Evolutionary conservation across 1,284 basidiomycete species (phyloP).

Genomic region (Pisolithus thermaeus): DNA sequence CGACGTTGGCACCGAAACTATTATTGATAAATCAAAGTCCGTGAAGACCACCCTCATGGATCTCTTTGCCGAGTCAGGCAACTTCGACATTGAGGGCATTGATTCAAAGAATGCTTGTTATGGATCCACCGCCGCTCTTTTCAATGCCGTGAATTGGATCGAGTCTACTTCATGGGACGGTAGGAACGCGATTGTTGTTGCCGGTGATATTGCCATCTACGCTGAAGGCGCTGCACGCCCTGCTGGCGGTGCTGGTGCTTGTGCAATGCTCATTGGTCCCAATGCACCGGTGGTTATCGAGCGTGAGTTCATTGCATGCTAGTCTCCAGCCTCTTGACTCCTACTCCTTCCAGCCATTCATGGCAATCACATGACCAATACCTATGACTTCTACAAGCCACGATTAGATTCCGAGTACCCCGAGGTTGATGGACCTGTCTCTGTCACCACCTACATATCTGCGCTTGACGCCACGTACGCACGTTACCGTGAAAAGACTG

Average conservation of each 20-base stretch:
- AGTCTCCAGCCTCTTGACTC: conserved; percentile 3
- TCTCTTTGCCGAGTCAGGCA: conserved; percentile 87
- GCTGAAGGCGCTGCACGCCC: conserved; percentile 94
- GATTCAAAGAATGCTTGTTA: conserved; percentile 99
- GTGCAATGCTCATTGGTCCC: conserved; percentile 93
- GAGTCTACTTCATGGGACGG: conserved; percentile 98
- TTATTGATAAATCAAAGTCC: conserved; percentile 99
- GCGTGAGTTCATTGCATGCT: conserved; percentile 59
- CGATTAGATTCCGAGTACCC: conserved; percentile 92
- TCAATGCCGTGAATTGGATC: conserved; percentile 97
- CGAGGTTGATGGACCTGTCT: conserved; percentile 95
- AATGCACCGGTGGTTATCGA: conserved; percentile 93
- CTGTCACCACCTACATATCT: conserved; percentile 92
- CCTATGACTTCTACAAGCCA: conserved; percentile 98
- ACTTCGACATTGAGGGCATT: conserved; percentile 97
- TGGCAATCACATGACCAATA: conserved; percentile 97
- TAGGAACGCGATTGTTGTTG: conserved; percentile 95
- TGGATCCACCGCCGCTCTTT: conserved; percentile 95
- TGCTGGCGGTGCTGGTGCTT: conserved; percentile 95
- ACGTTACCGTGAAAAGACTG: conserved; percentile 81
- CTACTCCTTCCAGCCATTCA: conserved; percentile 67
- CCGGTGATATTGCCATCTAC: conserved; percentile 97
- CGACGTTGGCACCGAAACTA: conserved; percentile 97
- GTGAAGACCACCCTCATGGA: conserved; percentile 99
- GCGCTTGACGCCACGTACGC: conserved; percentile 91